Percentiles rank a stretch among this genome's conserved stretches.
Conservation (phyloP, 768 basidiomycete species). For the Lactifluus pinguis region DNA sequence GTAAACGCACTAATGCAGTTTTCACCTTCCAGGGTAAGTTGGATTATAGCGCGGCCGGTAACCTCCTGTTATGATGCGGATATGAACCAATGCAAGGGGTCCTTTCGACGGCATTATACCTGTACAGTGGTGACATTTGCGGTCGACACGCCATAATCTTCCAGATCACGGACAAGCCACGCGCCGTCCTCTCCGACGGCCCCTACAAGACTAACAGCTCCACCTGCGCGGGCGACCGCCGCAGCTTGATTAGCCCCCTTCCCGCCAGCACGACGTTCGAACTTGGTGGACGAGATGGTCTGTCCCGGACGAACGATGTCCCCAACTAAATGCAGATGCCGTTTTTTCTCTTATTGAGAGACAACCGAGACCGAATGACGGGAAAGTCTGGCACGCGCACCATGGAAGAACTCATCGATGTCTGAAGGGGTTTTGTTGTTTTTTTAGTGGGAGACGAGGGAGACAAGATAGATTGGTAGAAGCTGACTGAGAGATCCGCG, state of each 20-base stretch:
- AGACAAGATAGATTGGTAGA: not conserved
- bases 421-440: constrained; percentile 26
- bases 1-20: constrained; percentile 48
- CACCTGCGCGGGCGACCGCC: constrained; percentile 46
- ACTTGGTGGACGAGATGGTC: constrained; percentile 44
- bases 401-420: constrained; percentile 51
- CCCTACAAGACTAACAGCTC: constrained; percentile 39
- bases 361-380: not conserved
- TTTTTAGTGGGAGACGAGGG: not conserved
- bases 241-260: constrained; percentile 61
- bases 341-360: not conserved
- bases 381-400: constrained; percentile 23
- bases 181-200: constrained; percentile 45
- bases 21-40: constrained; percentile 47
- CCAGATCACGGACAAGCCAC: constrained; percentile 38
- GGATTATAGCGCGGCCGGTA: constrained; percentile 54
- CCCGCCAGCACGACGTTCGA: constrained; percentile 45
- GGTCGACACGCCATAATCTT: constrained; percentile 33
- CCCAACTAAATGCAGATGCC: constrained; percentile 31
- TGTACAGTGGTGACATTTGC: constrained; percentile 32
- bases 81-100: not conserved
- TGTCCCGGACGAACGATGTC: constrained; percentile 48
- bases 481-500: constrained; percentile 11
- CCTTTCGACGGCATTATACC: constrained; percentile 21
- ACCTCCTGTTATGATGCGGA: constrained; percentile 29